Base-by-base conservation (phyloP, 208 protist genomes). In the Angomonas ambiguus region DNA sequence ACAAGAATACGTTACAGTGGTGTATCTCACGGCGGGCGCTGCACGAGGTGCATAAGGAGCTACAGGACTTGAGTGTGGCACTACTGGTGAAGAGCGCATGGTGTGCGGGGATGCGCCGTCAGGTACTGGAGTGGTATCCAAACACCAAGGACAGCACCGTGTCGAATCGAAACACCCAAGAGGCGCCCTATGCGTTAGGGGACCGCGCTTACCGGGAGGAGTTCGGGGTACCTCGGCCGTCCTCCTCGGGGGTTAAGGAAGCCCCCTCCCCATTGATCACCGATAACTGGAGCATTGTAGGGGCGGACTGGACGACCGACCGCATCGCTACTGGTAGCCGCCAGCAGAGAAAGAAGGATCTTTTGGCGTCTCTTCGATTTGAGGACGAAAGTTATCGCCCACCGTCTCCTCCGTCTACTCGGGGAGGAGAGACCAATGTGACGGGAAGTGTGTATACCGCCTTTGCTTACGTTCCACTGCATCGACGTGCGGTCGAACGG, bases 61-160 rank as follows among this genome's bases (percentile, higher is more conserved):
- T 95, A 74, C 75, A 82, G 38, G 90, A 95, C 59, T 91, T 93
- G 56, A 69, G 74, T 32, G 90, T 86, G 0, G 86, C 86, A 10
- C 65, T 93, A 10, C 41, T 92, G 5, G 72, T 95, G 2, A 79
- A 87, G 27, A 74, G 79, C 24, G 77, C 83, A 1, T 51, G 77
- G 1, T 74, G 76, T 0, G 64, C 68, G 1, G 83, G 76, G 16
- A 93, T 95, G 86, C 81, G 85, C 1, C 27, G 57, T 0, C 86
- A 93, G 65, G 33, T 95, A 13, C 82, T 86, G 42, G 2, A 22
- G 5, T 95, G 86, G 86, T 92, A 91, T 75, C 31, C 45, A 1
- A 76, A 73, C 22, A 31, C 48, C 2, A 57, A 42, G 16, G 82
- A 87, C 27, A 32, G 57, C 27, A 42, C 51, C 16, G n/a, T 20